A percentile compares a stretch with the other conserved stretches of the same genome.
phyloP scores from a whole-genome alignment of 495 filamentous ascomycete genomes.

The Bombardia bombarda region DNA sequence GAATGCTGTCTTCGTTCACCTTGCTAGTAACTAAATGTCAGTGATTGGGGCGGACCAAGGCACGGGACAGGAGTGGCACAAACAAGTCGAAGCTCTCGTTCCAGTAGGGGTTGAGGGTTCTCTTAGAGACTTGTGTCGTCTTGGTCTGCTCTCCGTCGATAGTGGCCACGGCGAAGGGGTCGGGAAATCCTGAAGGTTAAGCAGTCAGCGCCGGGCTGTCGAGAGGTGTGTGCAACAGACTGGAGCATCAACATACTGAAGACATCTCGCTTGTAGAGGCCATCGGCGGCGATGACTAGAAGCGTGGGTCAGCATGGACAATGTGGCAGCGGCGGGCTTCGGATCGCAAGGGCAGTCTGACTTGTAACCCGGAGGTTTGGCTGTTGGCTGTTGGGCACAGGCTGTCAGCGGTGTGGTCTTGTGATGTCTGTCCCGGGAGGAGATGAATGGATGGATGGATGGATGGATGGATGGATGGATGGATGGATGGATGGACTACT shows the following conservation, averaged over 20 bases:
- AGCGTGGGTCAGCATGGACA: constrained; percentile 10
- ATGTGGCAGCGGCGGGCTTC: not conserved
- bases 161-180: constrained; percentile 96
- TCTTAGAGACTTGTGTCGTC: constrained; percentile 91
- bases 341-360: constrained; percentile 27
- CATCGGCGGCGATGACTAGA: constrained; percentile 94
- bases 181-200: constrained; percentile 70
- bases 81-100: constrained; percentile 98
- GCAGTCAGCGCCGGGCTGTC: not conserved
- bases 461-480: too few species aligned
- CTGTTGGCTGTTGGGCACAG: constrained; percentile 37
- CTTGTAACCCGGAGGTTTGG: constrained; percentile 61
- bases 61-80: constrained; percentile 12
- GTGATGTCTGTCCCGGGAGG: too few species aligned
- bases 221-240: not conserved
- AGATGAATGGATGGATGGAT: too few species aligned
- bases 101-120: constrained; percentile 98
- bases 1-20: constrained; percentile 87
- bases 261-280: constrained; percentile 97
- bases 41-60: constrained; percentile 4
- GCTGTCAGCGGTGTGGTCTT: constrained; percentile 12
- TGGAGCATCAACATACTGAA: constrained; percentile 59
- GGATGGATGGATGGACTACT: constrained; percentile 10
- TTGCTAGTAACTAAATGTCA: constrained; percentile 49
- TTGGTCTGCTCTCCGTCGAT: constrained; percentile 94